Evolutionary conservation across 2,329 filamentous ascomycete species (phyloP).

Genomic region (Botrytis galanthina): DNA sequence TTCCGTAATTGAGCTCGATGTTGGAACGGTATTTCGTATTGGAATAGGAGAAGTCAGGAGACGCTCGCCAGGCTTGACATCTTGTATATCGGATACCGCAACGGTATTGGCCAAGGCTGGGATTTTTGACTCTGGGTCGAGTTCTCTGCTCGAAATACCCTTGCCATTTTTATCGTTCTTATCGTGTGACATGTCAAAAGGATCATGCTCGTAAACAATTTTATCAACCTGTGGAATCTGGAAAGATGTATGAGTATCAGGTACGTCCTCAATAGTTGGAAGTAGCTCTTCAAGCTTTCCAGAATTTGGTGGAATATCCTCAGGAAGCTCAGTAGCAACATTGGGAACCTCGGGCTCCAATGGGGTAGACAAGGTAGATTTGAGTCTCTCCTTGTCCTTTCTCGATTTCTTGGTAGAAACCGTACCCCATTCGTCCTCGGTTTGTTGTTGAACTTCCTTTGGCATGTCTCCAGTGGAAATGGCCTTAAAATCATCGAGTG

Average conservation of each 20-base stretch:
- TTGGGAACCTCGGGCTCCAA: constrained; percentile 18
- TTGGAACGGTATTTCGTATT: not conserved
- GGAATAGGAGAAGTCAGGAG: not conserved
- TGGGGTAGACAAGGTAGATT: constrained; percentile 26
- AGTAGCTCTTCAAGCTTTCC: constrained; percentile 16
- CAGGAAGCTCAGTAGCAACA: constrained; percentile 19
- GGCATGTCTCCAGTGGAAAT: constrained; percentile 15
- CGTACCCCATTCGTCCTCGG: constrained; percentile 23
- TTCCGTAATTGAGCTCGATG: not conserved
- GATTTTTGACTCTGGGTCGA: constrained; percentile 15
- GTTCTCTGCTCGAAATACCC: constrained; percentile 24
- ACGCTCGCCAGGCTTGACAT: constrained; percentile 11
- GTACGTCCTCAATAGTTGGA: constrained; percentile 16
- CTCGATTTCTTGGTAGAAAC: constrained; percentile 25
- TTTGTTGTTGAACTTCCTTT: constrained; percentile 21
- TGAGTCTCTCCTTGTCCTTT: constrained; percentile 26
- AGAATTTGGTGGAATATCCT: constrained; percentile 12
- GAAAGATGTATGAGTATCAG: constrained; percentile 22
- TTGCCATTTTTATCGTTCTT: constrained; percentile 27
- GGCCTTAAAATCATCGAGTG: constrained; percentile 14
- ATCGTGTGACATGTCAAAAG: constrained; percentile 27
- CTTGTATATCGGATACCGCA: not conserved
- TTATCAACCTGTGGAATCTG: constrained; percentile 22
- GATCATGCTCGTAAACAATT: constrained; percentile 12
- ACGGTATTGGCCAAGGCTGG: constrained; percentile 8